Conservation (phyloP, 257 asterid species). For the Nicotiana paniculata region DNA sequence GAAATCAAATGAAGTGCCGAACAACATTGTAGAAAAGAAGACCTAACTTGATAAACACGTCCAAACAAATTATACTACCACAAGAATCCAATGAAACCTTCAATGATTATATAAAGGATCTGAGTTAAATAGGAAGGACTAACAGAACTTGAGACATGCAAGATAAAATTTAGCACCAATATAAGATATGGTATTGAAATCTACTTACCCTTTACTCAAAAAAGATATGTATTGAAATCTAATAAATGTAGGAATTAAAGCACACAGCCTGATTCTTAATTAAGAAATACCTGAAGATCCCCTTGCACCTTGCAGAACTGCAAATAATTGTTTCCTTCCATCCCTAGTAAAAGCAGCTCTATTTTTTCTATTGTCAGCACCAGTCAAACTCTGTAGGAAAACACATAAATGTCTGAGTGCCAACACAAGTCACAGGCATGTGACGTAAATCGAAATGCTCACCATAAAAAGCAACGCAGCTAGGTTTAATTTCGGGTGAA, state of each 20-base stretch:
- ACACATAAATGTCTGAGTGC: constrained; percentile 9
- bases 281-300: constrained; percentile 89
- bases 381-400: constrained; percentile 57
- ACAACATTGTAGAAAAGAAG: not conserved
- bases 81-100: not conserved
- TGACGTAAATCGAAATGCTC: constrained; percentile 25
- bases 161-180: not conserved
- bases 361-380: constrained; percentile 78
- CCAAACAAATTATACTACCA: not conserved
- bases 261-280: not conserved
- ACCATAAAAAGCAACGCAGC: constrained; percentile 86
- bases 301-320: constrained; percentile 95
- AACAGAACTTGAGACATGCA: not conserved
- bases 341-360: constrained; percentile 91
- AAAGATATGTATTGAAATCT: not conserved
- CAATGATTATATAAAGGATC: not conserved
- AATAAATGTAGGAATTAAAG: constrained; percentile 12
- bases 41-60: not conserved
- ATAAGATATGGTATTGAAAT: not conserved
- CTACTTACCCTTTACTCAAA: not conserved
- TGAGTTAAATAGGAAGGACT: not conserved
- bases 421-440: not conserved
- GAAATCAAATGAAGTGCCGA: not conserved
- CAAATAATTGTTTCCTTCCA: constrained; percentile 92
- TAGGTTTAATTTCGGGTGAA: constrained; percentile 84